A percentile compares a stretch with the other conserved stretches of the same genome.
These are phyloP conservation scores for Apiospora kogelbergensis DNA, from an alignment of 2,329 filamentous ascomycete genomes.

Conservation along the genomic window DNA sequence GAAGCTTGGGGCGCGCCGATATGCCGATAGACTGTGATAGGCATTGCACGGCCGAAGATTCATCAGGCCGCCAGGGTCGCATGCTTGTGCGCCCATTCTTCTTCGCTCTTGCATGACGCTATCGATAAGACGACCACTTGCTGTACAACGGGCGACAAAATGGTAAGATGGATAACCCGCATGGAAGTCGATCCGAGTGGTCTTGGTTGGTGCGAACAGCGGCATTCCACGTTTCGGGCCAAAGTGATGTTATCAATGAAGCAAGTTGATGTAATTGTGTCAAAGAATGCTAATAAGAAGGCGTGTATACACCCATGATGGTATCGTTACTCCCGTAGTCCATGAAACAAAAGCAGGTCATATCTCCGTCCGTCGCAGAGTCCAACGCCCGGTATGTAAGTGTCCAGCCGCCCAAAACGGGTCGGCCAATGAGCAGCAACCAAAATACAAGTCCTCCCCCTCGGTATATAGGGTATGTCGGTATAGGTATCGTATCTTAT, in stretches of 20 bases:
- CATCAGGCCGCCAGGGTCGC: neutral
- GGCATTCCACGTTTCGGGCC: neutral
- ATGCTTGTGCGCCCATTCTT: conserved; percentile 3
- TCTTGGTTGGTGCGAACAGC: neutral
- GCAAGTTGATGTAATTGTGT: neutral
- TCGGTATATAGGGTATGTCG: neutral
- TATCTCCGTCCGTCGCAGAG: neutral
- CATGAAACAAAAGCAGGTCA: neutral
- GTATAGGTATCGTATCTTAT: neutral
- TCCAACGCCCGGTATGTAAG: neutral
- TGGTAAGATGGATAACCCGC: neutral
- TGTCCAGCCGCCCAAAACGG: neutral
- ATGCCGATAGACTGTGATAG: neutral
- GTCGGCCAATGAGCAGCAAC: neutral
- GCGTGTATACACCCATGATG: neutral
- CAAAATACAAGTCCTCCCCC: neutral
- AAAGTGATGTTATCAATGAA: neutral
- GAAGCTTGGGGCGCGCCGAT: neutral
- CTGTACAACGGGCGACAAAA: neutral
- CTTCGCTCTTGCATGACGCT: neutral
- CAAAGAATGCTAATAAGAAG: neutral
- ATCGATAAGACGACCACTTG: neutral
- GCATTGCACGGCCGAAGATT: neutral
- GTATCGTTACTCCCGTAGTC: conserved; percentile 5
- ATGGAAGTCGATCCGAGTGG: no score